These are phyloP conservation scores for Jacaranda copaia DNA, from an alignment of 257 asterid genomes.

Conservation along the genomic window DNA sequence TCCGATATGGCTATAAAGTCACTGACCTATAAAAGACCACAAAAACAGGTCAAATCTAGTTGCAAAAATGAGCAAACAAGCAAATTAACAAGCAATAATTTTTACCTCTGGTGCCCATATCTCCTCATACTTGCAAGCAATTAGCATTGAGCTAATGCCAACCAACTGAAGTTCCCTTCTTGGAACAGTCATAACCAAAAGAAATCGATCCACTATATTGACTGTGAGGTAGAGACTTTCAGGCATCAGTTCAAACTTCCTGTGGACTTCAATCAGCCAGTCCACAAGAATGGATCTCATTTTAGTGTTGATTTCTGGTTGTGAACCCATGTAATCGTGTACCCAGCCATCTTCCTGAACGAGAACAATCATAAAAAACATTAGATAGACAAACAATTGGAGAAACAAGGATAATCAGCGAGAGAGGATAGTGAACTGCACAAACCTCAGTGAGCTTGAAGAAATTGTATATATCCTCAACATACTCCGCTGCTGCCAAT, in stretches of 20 bases:
- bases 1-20: conserved; percentile 53
- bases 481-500: conserved; percentile 66
- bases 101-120: conserved; percentile 80
- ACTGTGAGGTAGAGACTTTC: conserved; percentile 64
- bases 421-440: neutral
- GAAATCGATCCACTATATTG: conserved; percentile 62
- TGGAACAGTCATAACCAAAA: conserved; percentile 46
- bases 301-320: conserved; percentile 58
- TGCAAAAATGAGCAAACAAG: neutral
- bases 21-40: conserved; percentile 32
- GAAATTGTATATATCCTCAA: conserved; percentile 63
- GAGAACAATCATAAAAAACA: neutral
- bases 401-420: neutral
- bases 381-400: neutral
- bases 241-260: conserved; percentile 61
- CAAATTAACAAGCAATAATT: neutral
- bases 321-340: conserved; percentile 59
- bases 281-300: conserved; percentile 72
- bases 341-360: conserved; percentile 49
- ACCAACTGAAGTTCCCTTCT: conserved; percentile 75
- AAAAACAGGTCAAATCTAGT: neutral
- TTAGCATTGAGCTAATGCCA: conserved; percentile 72
- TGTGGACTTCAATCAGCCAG: conserved; percentile 74
- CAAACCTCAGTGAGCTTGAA: conserved; percentile 59
- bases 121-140: conserved; percentile 80